Conservation (phyloP, 129 eudicot species). For the Rutidosis leptorrhynchoides region DNA sequence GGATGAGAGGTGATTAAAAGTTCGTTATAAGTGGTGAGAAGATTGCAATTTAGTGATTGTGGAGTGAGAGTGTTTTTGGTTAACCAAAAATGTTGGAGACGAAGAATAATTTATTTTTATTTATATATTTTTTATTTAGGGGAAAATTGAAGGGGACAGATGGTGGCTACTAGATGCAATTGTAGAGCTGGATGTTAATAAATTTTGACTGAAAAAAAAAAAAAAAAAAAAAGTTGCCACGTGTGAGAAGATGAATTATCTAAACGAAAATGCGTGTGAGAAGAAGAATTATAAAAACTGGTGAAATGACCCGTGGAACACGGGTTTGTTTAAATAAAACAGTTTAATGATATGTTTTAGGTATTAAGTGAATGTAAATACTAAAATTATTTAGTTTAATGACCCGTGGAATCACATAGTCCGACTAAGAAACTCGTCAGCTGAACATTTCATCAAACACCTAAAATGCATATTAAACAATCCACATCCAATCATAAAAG, state of each 20-base stretch:
- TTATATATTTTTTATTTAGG: background rate
- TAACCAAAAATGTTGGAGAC: constrained; percentile 19
- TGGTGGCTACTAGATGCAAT: constrained; percentile 8
- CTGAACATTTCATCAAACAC: too few species aligned
- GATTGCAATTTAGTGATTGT: background rate
- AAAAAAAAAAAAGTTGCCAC: background rate
- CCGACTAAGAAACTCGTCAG: too few species aligned
- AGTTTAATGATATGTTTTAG: too few species aligned
- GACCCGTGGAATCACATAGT: too few species aligned
- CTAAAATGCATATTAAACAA: too few species aligned
- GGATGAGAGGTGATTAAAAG: background rate
- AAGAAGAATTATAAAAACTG: too few species aligned
- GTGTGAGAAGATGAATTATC: background rate
- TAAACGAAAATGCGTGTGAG: too few species aligned
- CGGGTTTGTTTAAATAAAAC: too few species aligned
- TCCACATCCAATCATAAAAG: too few species aligned
- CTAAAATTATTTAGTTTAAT: too few species aligned
- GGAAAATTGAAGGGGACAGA: constrained; percentile 8
- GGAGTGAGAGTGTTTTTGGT: constrained; percentile 6
- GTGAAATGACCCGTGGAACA: too few species aligned
- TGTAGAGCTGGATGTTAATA: background rate
- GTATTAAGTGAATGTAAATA: too few species aligned
- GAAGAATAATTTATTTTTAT: background rate
- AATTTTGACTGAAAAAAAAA: background rate
- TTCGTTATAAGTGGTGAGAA: background rate